Evolutionary conservation across 2,329 filamentous ascomycete genomes (phyloP).

Genomic region (Phaeophleospora eucalypticola): DNA sequence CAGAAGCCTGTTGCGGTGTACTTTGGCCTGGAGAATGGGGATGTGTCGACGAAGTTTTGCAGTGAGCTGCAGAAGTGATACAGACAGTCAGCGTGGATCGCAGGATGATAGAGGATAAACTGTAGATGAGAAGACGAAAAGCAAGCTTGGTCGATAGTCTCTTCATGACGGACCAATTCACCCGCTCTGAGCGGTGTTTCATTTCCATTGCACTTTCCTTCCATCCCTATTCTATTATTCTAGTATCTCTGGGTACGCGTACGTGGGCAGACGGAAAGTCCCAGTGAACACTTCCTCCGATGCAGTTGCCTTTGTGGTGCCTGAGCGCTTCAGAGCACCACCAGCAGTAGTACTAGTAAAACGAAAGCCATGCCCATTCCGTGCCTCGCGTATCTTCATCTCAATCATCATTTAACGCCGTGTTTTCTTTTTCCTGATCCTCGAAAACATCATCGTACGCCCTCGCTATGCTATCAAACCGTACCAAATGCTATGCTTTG

Average conservation of each 20-base stretch:
- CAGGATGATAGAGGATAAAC: background rate
- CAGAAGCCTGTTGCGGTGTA: constrained; percentile 93
- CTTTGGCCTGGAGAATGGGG: constrained; percentile 75
- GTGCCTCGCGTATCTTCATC: background rate
- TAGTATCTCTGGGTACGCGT: too few species aligned
- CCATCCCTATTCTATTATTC: background rate
- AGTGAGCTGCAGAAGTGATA: constrained; percentile 9
- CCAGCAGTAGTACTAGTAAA: constrained; percentile 7
- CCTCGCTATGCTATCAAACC: constrained; percentile 20
- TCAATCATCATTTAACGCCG: constrained; percentile 3
- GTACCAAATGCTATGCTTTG: constrained; percentile 17
- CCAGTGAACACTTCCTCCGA: too few species aligned
- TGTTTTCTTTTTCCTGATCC: too few species aligned
- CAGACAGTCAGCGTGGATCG: too few species aligned
- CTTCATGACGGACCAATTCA: background rate
- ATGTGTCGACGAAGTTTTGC: constrained; percentile 34
- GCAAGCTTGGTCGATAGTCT: too few species aligned
- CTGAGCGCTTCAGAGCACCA: constrained; percentile 27
- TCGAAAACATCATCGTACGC: constrained; percentile 6
- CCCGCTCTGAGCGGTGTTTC: background rate
- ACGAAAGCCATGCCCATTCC: constrained; percentile 7
- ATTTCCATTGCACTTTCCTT: background rate
- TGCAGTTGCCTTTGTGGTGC: too few species aligned
- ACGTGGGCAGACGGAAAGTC: too few species aligned
- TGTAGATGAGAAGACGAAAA: too few species aligned